Conservation (phyloP, 2,329 filamentous ascomycete species). For the Botrytis porri region DNA sequence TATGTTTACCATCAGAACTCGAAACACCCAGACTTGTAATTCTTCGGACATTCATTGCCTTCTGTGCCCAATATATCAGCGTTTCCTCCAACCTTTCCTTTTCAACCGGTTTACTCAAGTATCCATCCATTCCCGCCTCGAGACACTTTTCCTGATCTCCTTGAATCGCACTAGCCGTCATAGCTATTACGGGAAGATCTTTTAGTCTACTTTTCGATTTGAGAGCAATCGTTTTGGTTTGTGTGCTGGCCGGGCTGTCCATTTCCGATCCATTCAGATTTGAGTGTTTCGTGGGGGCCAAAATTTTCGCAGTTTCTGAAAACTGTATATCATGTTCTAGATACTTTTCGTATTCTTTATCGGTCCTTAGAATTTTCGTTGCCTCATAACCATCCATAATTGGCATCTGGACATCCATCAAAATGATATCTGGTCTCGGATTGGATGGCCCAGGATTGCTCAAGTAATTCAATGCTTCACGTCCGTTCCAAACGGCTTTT, state of each 20-base stretch:
- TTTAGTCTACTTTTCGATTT: constrained; percentile 30
- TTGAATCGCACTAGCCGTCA: constrained; percentile 50
- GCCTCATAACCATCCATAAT: constrained; percentile 50
- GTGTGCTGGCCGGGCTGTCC: constrained; percentile 24
- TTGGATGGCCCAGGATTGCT: constrained; percentile 22
- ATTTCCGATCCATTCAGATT: background rate
- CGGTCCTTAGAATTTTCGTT: constrained; percentile 46
- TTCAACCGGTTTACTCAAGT: constrained; percentile 50
- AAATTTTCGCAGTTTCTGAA: constrained; percentile 38
- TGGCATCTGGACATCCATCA: constrained; percentile 54
- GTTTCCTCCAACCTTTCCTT: constrained; percentile 29
- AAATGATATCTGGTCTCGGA: constrained; percentile 29
- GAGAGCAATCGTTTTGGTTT: background rate
- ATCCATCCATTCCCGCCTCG: constrained; percentile 51
- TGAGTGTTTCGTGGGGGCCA: background rate
- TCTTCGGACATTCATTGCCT: background rate
- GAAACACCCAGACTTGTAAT: too few relatives aligned
- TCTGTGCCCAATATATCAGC: constrained; percentile 29
- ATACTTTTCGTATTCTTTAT: constrained; percentile 18
- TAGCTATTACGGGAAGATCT: constrained; percentile 48
- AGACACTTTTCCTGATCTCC: constrained; percentile 49
- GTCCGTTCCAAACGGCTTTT: constrained; percentile 33
- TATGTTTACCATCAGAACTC: background rate
- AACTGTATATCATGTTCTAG: background rate
- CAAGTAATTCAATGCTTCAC: constrained; percentile 31